Conservation (phyloP, 2,329 filamentous ascomycete genomes). For the Mycosphaerella sp. region DNA sequence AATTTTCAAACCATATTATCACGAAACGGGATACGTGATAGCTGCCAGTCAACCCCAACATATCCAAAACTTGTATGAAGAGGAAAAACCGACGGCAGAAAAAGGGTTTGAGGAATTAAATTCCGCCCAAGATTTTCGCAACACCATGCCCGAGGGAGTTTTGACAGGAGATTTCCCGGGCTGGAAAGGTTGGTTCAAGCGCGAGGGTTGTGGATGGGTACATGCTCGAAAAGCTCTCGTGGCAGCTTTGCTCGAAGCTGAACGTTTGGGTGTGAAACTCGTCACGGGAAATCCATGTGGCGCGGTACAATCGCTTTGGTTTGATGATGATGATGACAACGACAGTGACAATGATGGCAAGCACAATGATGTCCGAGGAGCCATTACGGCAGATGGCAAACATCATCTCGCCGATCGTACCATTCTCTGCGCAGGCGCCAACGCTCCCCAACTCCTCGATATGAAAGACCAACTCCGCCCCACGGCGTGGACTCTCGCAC, state of each 20-base stretch:
- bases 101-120: neutral
- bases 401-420: conserved; percentile 40
- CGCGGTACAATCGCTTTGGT: conserved; percentile 4
- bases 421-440: conserved; percentile 47
- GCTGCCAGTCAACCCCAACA: neutral
- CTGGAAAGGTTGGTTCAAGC: conserved; percentile 47
- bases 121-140: neutral
- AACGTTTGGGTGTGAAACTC: conserved; percentile 43
- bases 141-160: neutral
- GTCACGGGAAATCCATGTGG: conserved; percentile 35
- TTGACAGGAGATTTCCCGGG: conserved; percentile 45
- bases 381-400: conserved; percentile 39
- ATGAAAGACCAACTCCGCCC: conserved; percentile 49
- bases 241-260: conserved; percentile 37
- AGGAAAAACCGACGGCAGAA: neutral
- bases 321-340: conserved; percentile 11
- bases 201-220: conserved; percentile 47
- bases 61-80: neutral
- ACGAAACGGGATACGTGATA: neutral
- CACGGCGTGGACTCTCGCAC: conserved; percentile 50
- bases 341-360: too few relatives aligned
- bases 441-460: conserved; percentile 43
- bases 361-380: conserved; percentile 37
- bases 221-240: conserved; percentile 46
- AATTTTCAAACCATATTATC: neutral